A percentile compares a stretch with the other conserved stretches of the same genome.
Conservation (phyloP, 2,329 filamentous ascomycete species). For the Onygenales sp. region DNA sequence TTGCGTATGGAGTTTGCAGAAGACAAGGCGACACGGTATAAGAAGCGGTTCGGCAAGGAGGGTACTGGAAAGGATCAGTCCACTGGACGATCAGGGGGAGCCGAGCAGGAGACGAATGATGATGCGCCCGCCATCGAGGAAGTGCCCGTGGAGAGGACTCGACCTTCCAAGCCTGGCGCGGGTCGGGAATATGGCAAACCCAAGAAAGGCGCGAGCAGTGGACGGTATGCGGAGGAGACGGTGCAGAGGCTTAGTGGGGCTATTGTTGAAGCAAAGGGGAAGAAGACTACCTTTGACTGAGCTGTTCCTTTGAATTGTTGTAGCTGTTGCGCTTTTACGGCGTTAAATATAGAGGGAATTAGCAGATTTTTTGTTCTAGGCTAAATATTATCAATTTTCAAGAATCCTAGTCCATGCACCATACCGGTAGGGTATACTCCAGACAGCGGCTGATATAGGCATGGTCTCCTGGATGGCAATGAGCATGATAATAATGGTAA, state of each 20-base stretch:
- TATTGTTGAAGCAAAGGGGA: constrained; percentile 68
- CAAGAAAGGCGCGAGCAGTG: constrained; percentile 16
- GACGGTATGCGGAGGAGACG: constrained; percentile 39
- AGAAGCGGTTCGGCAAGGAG: constrained; percentile 83
- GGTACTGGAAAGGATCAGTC: constrained; percentile 33
- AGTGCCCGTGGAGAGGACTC: constrained; percentile 6
- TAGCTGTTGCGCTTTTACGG: neutral
- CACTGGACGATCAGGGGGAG: constrained; percentile 20
- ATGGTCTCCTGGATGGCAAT: too few relatives aligned
- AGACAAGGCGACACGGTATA: constrained; percentile 79
- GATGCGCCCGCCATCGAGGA: constrained; percentile 8
- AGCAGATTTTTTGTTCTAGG: too few relatives aligned
- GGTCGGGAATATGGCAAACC: constrained; percentile 15
- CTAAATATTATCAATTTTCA: too few relatives aligned
- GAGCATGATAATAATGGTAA: too few relatives aligned
- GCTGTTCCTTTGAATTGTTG: neutral
- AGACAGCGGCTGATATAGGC: too few relatives aligned
- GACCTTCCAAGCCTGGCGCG: constrained; percentile 16
- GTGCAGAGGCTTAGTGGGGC: constrained; percentile 62
- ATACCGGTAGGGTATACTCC: too few relatives aligned
- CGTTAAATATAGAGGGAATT: too few relatives aligned
- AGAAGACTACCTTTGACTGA: constrained; percentile 72
- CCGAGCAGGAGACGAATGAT: constrained; percentile 9
- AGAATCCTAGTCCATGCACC: too few relatives aligned
- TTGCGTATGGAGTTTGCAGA: constrained; percentile 90